Evolutionary conservation across 2,329 filamentous ascomycete species (phyloP), one percentile per base, ranked within the genome.

Genomic region (Fusarium coicis): DNA sequence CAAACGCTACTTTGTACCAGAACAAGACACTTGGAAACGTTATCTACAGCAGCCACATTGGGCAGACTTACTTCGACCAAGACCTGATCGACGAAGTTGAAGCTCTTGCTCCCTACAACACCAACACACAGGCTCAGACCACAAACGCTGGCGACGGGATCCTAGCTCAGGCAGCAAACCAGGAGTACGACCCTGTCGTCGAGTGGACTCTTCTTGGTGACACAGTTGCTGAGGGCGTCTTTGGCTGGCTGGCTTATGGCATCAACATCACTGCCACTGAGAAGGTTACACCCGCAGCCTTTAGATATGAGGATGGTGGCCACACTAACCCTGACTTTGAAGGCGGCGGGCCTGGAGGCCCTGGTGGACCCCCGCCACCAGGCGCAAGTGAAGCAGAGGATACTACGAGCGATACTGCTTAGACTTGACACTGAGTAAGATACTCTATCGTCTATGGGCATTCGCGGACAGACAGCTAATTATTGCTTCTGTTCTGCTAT

Each of bases 41-140:
- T 4, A 79, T 78, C 46, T 80, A 80, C 44, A 84, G 88, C 58
- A 86, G 87, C 12, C 89, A 92, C 79, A 85, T 91, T 46, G 89
- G 90, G 21, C 90, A 92, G 79, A 80, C 90, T 58, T 92, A 90
- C 82, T 89, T 90, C 76, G 88, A 91, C 78, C 87, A 91, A 76
- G 83, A 84, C 66, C 85, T 92, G 44, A 85, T 90, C 63, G 66
- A 79, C 6, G 76, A 82, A 16, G 88, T 91, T 54, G 87, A 90
- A 67, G 75, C 79, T 19, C 81, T 81, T 2, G 75, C 79, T 2
- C 88, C 89, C 1, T 88, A 89, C 79, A 79, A 71, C 46, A 78
- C 77, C 59, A 89, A 88, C 78, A 83, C 79, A 0, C 84, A 85
- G 73, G 66, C 74, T 0, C 65, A 87, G 11, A 66, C 16, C 1